Conservation (phyloP, 75 land plant genomes). For the Sequoiadendron giganteum region DNA sequence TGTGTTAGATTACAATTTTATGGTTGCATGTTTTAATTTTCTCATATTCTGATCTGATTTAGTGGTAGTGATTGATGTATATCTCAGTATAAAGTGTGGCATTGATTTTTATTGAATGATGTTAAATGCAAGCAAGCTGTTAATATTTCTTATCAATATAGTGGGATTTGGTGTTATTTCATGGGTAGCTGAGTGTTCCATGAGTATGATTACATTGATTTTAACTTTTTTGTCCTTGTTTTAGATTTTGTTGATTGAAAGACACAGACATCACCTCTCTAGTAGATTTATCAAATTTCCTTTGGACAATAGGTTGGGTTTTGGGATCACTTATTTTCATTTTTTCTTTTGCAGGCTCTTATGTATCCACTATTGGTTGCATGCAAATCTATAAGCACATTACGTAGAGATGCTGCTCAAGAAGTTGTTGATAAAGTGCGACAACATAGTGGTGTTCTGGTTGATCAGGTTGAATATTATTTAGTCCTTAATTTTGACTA, state of each 20-base stretch:
- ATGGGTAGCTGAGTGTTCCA: neutral
- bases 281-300: neutral
- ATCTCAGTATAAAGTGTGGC: neutral
- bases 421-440: constrained; percentile 96
- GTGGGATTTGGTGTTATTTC: neutral
- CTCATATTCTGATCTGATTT: neutral
- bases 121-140: neutral
- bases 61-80: neutral
- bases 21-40: neutral
- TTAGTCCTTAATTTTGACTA: neutral
- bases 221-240: neutral
- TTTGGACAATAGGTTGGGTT: neutral
- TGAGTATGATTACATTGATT: neutral
- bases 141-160: neutral
- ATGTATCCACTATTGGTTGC: constrained; percentile 99
- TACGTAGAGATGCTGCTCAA: constrained; percentile 87
- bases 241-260: neutral
- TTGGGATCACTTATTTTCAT: neutral
- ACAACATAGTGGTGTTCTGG: constrained; percentile 84
- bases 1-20: neutral
- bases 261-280: neutral
- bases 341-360: constrained; percentile 66
- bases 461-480: constrained; percentile 73
- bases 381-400: constrained; percentile 91
- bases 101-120: neutral